A percentile compares a stretch with the other conserved stretches of the same genome.
Evolutionary conservation across 2,329 filamentous ascomycete genomes (phyloP).

Genomic region (Talaromyces piceae): DNA sequence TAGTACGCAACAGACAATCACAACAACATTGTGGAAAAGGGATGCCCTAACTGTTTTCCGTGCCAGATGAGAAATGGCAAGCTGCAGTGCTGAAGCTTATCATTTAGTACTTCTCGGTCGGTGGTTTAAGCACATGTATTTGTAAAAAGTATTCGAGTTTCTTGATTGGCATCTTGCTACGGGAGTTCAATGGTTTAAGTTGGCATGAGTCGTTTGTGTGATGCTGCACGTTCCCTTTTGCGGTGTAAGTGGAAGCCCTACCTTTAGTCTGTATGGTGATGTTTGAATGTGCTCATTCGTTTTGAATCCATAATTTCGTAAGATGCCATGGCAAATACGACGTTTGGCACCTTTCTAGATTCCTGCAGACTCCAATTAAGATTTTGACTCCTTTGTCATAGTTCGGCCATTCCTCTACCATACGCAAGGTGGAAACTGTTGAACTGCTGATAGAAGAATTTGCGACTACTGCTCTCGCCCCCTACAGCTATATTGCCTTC

Average conservation of each 20-base stretch:
- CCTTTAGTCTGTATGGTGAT: too few species aligned
- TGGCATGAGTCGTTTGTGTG: neutral
- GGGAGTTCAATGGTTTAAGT: neutral
- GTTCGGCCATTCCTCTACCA: neutral
- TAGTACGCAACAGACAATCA: too few species aligned
- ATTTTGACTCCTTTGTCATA: conserved; percentile 8
- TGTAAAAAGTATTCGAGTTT: too few species aligned
- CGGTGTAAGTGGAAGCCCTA: neutral
- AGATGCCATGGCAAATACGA: conserved; percentile 7
- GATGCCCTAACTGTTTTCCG: conserved; percentile 8
- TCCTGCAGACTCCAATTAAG: neutral
- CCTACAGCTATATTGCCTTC: conserved; percentile 15
- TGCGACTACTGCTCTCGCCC: conserved; percentile 9
- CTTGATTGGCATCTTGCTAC: conserved; percentile 1
- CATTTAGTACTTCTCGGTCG: conserved; percentile 1
- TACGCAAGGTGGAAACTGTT: too few species aligned
- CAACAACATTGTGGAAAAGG: conserved; percentile 4
- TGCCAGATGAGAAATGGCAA: conserved; percentile 5
- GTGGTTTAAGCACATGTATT: neutral
- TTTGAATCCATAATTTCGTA: neutral
- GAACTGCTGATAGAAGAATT: too few species aligned
- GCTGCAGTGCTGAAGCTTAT: neutral
- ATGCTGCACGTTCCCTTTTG: conserved; percentile 4
- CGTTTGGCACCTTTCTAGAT: conserved; percentile 6
- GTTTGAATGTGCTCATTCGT: neutral